These are phyloP conservation scores for Lyophyllum atratum DNA, from an alignment of 768 basidiomycete species.

Conservation along the genomic window DNA sequence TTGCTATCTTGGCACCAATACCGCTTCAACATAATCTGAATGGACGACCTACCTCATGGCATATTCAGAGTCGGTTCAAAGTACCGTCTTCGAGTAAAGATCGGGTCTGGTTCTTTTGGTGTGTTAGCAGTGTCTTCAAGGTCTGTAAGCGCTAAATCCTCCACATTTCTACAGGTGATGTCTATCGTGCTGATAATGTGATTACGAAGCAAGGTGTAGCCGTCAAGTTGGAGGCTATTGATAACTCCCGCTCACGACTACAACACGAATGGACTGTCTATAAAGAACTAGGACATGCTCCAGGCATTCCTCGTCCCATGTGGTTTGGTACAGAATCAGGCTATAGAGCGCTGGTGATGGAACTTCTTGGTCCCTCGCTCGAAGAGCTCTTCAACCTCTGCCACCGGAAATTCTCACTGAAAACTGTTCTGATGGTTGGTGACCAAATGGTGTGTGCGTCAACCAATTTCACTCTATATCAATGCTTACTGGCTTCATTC, in stretches of 20 bases:
- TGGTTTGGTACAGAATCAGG: conserved; percentile 66
- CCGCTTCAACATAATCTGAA: not conserved
- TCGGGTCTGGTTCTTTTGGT: conserved; percentile 5
- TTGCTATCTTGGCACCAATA: not conserved
- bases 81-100: not conserved
- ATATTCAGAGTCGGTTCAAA: conserved; percentile 4
- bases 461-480: too few relatives aligned
- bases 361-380: conserved; percentile 67
- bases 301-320: conserved; percentile 73
- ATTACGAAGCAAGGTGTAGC: conserved; percentile 78
- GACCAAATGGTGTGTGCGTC: conserved; percentile 62
- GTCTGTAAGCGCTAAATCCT: not conserved
- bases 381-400: conserved; percentile 69
- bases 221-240: conserved; percentile 59
- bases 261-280: conserved; percentile 71
- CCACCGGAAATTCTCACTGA: conserved; percentile 42
- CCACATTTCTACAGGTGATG: not conserved
- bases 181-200: conserved; percentile 72
- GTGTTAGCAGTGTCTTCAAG: not conserved
- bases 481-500: conserved; percentile 56
- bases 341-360: conserved; percentile 57
- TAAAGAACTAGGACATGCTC: conserved; percentile 74
- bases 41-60: conserved; percentile 6
- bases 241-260: conserved; percentile 72
- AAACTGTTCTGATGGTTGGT: conserved; percentile 72